Base-by-base conservation (phyloP, 352 stramenopile genomes). In the Globisporangium megalacanthum region DNA sequence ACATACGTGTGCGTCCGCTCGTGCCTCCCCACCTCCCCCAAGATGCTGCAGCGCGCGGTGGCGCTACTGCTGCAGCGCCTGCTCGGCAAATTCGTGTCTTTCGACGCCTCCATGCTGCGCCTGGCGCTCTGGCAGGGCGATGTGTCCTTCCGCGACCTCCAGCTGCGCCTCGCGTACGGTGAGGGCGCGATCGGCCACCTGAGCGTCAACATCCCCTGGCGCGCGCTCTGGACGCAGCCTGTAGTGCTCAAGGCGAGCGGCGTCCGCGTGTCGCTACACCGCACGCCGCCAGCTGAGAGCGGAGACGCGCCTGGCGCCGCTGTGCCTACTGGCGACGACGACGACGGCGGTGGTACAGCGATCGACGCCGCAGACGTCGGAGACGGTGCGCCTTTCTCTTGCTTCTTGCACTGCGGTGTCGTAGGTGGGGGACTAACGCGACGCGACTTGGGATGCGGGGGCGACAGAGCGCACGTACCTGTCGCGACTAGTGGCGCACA, bases 81-180 rank as follows among this genome's bases (percentile, higher is more conserved):
- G 56, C 79, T 95, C 56, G 85, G 85, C 47, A 95, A 92, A 73
- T 93, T 95, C 64, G 79, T 95, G 70, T 89, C 79, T 15, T 92
- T 95, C 60, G 79, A 95, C 68, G 83, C 85, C 60, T 87, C 54
- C 51, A 92, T 92, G 83, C 75, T 95, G 42, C 73, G 79, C 57
- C 64, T 95, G 49, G 90, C 79, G 62, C 73, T 95, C 54, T 95
- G 85, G 85, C 82, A 92, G 54, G 85, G 85, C 51, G 85, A 95
- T 49, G 33, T 95, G 64, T 86, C 82, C 13, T 95, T 95, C 65
- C 74, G 83, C 49, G 74, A 95, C 54, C 68, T 95, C 19, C 70
- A 92, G 61, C 69, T 95, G 57, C 80, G 81, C 7, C 67, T 95
- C 31, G 81, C 79, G 50, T 89, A 91, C 63, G 85, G 85, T 20